Percentiles rank a stretch among this genome's conserved stretches.
These are phyloP conservation scores for Sugiyamaella chiloensis DNA, from an alignment of 805 yeast species.

Conservation along the genomic window DNA sequence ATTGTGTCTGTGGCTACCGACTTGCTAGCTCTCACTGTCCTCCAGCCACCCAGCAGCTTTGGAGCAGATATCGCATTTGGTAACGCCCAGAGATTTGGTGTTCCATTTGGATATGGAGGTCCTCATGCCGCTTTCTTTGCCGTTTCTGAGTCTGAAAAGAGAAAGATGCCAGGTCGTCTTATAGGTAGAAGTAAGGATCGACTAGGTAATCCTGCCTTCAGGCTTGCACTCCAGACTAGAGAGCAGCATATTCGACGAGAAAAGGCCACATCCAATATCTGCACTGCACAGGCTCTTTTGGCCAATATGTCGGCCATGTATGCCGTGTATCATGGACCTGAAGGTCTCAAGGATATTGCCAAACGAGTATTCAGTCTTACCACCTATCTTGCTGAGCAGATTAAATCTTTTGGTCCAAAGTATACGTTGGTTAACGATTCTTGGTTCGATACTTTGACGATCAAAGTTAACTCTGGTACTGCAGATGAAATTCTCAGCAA, in stretches of 20 bases:
- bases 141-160: conserved; percentile 70
- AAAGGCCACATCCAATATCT: conserved; percentile 95
- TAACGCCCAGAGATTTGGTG: conserved; percentile 93
- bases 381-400: conserved; percentile 59
- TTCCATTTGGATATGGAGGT: conserved; percentile 97
- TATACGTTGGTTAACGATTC: conserved; percentile 54
- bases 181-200: conserved; percentile 93
- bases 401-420: conserved; percentile 35
- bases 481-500: conserved; percentile 54
- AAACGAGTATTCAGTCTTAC: conserved; percentile 72
- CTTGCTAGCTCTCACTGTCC: conserved; percentile 77
- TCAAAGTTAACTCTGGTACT: conserved; percentile 45
- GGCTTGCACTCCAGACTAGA: conserved; percentile 95
- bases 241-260: conserved; percentile 98
- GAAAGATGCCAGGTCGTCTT: conserved; percentile 95
- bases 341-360: conserved; percentile 78
- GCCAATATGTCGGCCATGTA: conserved; percentile 96
- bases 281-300: conserved; percentile 95
- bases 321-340: conserved; percentile 94
- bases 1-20: conserved; percentile 87
- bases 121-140: conserved; percentile 99
- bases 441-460: conserved; percentile 87
- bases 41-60: conserved; percentile 78
- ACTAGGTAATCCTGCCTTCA: conserved; percentile 80
- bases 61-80: conserved; percentile 95